A percentile compares a stretch with the other conserved stretches of the same genome.
Evolutionary conservation across 2,329 filamentous ascomycete species (phyloP).

Genomic region (Alternaria brassicicola): DNA sequence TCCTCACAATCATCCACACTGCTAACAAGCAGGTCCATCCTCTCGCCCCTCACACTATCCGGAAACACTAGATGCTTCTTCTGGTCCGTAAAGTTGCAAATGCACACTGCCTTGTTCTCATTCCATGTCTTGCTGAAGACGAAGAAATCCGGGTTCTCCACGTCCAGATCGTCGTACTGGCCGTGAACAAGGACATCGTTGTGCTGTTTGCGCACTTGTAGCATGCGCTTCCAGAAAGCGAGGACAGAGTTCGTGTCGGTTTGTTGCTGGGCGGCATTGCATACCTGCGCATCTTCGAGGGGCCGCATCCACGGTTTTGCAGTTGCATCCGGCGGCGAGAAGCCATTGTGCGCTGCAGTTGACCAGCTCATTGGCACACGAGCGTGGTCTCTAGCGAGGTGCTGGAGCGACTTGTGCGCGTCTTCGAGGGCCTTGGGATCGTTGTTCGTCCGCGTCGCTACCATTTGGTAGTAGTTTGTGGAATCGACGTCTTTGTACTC

Average conservation of each 20-base stretch:
- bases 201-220: constrained; percentile 62
- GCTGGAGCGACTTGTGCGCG: constrained; percentile 61
- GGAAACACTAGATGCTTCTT: constrained; percentile 44
- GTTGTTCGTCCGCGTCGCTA: constrained; percentile 30
- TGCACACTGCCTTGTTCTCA: constrained; percentile 35
- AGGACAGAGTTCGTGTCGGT: constrained; percentile 56
- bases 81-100: constrained; percentile 46
- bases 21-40: constrained; percentile 35
- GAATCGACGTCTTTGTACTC: constrained; percentile 62
- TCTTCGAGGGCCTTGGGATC: constrained; percentile 50
- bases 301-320: constrained; percentile 66
- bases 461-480: constrained; percentile 58
- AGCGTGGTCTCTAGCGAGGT: constrained; percentile 68
- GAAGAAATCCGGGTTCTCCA: constrained; percentile 64
- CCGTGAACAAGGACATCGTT: constrained; percentile 67
- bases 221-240: constrained; percentile 65
- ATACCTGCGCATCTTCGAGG: constrained; percentile 58
- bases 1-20: constrained; percentile 25
- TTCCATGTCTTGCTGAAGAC: constrained; percentile 46
- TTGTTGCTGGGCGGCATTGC: constrained; percentile 65
- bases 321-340: constrained; percentile 55
- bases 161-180: constrained; percentile 60
- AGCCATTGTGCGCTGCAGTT: constrained; percentile 62
- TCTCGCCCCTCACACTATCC: constrained; percentile 34
- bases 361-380: constrained; percentile 74